Base-by-base conservation (phyloP, 345 rosid species). In the Eucalyptus marginata region DNA sequence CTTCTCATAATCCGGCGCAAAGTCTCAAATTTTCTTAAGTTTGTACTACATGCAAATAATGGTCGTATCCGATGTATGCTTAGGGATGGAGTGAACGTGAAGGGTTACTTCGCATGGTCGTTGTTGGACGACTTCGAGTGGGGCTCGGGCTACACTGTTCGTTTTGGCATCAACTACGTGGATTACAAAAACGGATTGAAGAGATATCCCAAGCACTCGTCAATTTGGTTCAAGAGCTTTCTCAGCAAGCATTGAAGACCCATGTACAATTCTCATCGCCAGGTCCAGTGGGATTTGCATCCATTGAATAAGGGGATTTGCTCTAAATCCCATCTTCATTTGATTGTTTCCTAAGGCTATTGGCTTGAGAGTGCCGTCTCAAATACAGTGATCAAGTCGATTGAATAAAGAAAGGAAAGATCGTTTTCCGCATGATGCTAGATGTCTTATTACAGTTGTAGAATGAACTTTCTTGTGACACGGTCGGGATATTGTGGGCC, bases 111-210 rank as follows among this genome's bases (percentile, higher is more conserved):
- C 11, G 90, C 88, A 58, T 96, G 97, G 98, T 91, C 94, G 24
- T 92, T 96, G 86, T 71, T 95, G 10, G 97, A 95, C 89, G 90
- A 95, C 91, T 95, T 95, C 6, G 96, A 94, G 79, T 95, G 97
- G 97, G 66, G 64, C 86, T 88, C 88, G 7, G 97, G 98, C 54
- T 96, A 92, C 86, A 94, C 94, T 1, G 88, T 89, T 46, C 92
- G 95, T 62, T 95, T 92, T 33, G 97, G 97, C 12, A 89, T 95
- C 49, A 89, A 86, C 88, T 96, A 92, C 25, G 93, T 95, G 5
- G 96, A 96, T 87, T 94, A 80, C 90, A 88, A 93, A 87, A 90
- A 95, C 20, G 93, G 93, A 10, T 89, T 94, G 83, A 93, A 93
- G 90, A 86, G 97, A 91, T 92, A 92, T 71, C 94, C 94, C 10